Evolutionary conservation across 345 rosid genomes (phyloP), one percentile per base, ranked within the genome.

Genomic region (Gossypium raimondii): DNA sequence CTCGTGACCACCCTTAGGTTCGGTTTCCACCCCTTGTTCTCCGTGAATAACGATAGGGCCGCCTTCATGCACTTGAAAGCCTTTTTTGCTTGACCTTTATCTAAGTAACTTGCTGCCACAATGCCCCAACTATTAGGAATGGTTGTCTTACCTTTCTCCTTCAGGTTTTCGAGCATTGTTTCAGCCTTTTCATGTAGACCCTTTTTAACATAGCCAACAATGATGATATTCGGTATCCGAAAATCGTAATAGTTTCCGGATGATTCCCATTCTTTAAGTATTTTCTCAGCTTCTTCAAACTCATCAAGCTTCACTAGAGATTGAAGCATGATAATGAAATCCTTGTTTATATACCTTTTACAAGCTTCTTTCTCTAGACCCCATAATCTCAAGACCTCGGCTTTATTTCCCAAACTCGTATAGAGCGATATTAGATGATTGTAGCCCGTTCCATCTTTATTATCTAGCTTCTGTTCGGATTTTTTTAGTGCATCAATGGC

Each of bases 311-410:
- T 90, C 78, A 87, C 84, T 24, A 92, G 86, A 11, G 98, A 84
- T 76, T 86, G 86, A 77, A 92, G 80, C 84, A 92, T 81, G 1
- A 78, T 82, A 10, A 86, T 85, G 38, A 82, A 94, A 77, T 87
- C 95, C 71, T 82, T 84, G 79, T 94, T 92, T 68, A 94, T 84
- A 74, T 72, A 72, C 78, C 91, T 85, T 71, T 83, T 84, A 81
- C 97, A 91, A 67, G 72, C 89, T 2, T 41, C 78, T 87, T 89
- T 94, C 85, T 82, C 85, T 72, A 88, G 79, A 41, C 64, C 77
- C 97, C 97, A 91, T 68, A 94, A 51, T 77, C 97, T 88, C 66
- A 88, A 73, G 57, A 91, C 89, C 87, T 89, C 97, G 25, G 69
- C 57, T 67, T 78, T 86, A 58, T 82, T 70, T 56, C 97, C 95